Conservation (phyloP, 2,329 filamentous ascomycete species). For the Aspergillus terreus region DNA sequence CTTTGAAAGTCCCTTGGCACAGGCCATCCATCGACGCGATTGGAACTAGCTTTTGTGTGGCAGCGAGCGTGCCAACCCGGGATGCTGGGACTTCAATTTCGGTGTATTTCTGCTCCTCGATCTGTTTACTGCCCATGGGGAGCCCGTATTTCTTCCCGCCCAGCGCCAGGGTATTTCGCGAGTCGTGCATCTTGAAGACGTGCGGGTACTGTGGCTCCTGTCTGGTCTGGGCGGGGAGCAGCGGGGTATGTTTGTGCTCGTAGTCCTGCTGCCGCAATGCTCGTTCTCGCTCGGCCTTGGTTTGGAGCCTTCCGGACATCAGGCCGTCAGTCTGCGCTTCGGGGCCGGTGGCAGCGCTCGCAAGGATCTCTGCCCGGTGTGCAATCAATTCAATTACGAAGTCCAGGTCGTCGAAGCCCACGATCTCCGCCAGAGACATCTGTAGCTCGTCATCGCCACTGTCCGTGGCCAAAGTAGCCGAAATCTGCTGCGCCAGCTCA, state of each 20-base stretch:
- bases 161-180: constrained; percentile 79
- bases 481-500: constrained; percentile 73
- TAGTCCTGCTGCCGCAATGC: constrained; percentile 71
- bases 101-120: constrained; percentile 76
- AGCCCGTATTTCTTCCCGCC: constrained; percentile 79
- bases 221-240: constrained; percentile 68
- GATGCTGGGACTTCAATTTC: constrained; percentile 84
- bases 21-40: constrained; percentile 84
- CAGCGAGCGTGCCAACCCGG: constrained; percentile 69
- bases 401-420: constrained; percentile 91
- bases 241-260: constrained; percentile 72
- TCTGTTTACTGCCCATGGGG: constrained; percentile 68
- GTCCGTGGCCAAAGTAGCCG: constrained; percentile 67
- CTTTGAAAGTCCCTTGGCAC: constrained; percentile 86
- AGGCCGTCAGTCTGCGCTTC: constrained; percentile 42
- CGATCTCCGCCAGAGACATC: constrained; percentile 78
- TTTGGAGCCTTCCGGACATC: constrained; percentile 60
- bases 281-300: constrained; percentile 72
- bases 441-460: constrained; percentile 82
- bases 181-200: constrained; percentile 78
- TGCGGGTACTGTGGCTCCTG: constrained; percentile 81
- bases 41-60: constrained; percentile 69
- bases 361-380: constrained; percentile 66
- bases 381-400: constrained; percentile 87
- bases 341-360: constrained; percentile 27